phyloP scores from a whole-genome alignment of 768 basidiomycete species.

The Megacollybia marginata region DNA sequence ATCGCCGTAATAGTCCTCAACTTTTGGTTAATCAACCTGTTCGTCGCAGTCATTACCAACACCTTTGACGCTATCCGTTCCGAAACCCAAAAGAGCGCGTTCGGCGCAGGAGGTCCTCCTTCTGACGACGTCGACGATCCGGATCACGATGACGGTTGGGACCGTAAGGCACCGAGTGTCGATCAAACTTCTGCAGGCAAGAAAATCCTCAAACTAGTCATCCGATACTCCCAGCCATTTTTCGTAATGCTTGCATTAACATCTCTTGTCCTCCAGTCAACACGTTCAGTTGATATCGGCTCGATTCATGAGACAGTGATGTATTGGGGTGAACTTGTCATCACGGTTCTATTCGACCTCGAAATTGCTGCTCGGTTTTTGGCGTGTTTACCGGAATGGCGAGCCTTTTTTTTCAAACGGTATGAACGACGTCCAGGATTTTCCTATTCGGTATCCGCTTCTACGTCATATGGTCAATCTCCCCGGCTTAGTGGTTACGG shows the following conservation, averaged over 20 bases:
- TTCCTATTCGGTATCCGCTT: too few species aligned
- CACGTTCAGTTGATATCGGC: conserved; percentile 46
- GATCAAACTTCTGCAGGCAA: conserved; percentile 16
- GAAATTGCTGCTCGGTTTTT: conserved; percentile 77
- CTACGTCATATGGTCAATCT: too few species aligned
- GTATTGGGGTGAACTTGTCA: conserved; percentile 62
- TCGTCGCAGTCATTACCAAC: conserved; percentile 94
- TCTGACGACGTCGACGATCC: conserved; percentile 27
- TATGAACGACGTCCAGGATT: conserved; percentile 1
- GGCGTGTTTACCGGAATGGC: conserved; percentile 75
- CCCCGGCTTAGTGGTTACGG: background rate
- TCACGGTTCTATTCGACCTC: conserved; percentile 80
- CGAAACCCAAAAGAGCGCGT: conserved; percentile 86
- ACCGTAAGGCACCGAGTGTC: conserved; percentile 20
- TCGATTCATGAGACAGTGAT: conserved; percentile 37
- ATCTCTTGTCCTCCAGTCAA: conserved; percentile 68
- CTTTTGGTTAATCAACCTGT: conserved; percentile 89
- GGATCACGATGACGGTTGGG: conserved; percentile 62
- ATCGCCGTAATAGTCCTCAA: conserved; percentile 79
- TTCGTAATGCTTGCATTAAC: conserved; percentile 74
- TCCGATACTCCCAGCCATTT: conserved; percentile 54
- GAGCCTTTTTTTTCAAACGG: conserved; percentile 49
- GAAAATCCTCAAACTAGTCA: conserved; percentile 47
- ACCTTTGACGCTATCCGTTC: conserved; percentile 84
- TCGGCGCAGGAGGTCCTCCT: conserved; percentile 53